Percentiles rank a stretch among this genome's conserved stretches.
These are phyloP conservation scores for Ceratopteris richardii DNA, from an alignment of 75 land plant species.

Conservation along the genomic window DNA sequence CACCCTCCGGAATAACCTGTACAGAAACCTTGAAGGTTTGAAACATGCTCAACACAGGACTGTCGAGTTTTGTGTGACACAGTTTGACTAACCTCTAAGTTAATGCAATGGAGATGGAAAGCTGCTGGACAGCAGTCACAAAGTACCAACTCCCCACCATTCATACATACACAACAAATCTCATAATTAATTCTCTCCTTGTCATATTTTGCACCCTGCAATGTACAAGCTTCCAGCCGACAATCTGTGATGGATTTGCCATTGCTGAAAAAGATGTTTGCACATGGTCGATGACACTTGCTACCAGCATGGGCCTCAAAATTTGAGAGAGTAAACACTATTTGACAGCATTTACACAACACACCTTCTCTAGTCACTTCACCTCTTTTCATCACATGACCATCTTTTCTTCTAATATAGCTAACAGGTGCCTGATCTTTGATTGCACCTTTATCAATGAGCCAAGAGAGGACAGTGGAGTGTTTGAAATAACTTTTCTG, in stretches of 20 bases:
- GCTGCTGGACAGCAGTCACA: slow-evolving; percentile 91
- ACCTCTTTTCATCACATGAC: slow-evolving; percentile 28
- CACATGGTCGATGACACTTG: slow-evolving; percentile 31
- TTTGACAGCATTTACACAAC: slow-evolving; percentile 50
- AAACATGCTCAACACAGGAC: neutral
- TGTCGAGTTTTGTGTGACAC: slow-evolving; percentile 5
- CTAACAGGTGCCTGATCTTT: slow-evolving; percentile 36
- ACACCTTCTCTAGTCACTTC: slow-evolving; percentile 56
- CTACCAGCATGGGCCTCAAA: slow-evolving; percentile 72
- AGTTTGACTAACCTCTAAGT: slow-evolving; percentile 46
- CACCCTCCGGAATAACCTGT: slow-evolving; percentile 47
- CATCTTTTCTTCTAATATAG: slow-evolving; percentile 28
- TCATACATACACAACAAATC: slow-evolving; percentile 63
- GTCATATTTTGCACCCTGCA: slow-evolving; percentile 8
- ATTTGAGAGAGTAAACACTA: slow-evolving; percentile 25
- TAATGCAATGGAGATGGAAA: slow-evolving; percentile 60
- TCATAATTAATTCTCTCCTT: slow-evolving; percentile 31
- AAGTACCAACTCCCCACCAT: slow-evolving; percentile 59
- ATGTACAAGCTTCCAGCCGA: slow-evolving; percentile 26
- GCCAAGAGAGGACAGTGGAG: slow-evolving; percentile 49
- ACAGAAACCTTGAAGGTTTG: slow-evolving; percentile 6
- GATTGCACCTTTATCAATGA: slow-evolving; percentile 52
- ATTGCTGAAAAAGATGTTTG: slow-evolving; percentile 53
- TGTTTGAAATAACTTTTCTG: neutral
- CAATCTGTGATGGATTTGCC: slow-evolving; percentile 77